Base-by-base conservation (phyloP, 2,329 filamentous ascomycete genomes). In the Aurifilum marmelostoma region DNA sequence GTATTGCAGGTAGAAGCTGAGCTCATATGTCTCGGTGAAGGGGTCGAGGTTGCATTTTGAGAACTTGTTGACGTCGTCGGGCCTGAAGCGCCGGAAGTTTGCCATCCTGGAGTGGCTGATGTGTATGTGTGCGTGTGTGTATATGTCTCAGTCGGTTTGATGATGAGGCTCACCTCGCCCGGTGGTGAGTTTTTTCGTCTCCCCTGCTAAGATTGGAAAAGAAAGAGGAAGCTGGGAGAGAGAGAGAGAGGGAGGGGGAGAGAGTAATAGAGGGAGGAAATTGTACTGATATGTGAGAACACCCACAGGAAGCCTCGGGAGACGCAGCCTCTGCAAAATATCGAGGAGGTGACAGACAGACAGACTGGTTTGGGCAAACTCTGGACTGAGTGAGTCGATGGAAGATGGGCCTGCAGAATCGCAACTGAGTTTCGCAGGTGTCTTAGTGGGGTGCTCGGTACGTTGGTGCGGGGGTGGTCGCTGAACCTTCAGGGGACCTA, bases 1-100 rank as follows among this genome's bases (percentile, higher is more conserved):
- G 81, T 99, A 99, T 76, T 97, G 92, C 70, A 97, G 88, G 83
- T 99, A 99, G 83, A 98, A 99, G 72, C 89, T 88, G 73, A 97
- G 87, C 79, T 97, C 94, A 83, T 98, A 99, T 68, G 97, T 98
- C 83, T 99, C 96, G n/a, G 96, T 98, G 71, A 97, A 86, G 54
- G 93, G 93, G 78, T 99, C 96, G 71, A 99, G 90, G 78, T 99
- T 99, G 81, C 94, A 97, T 73, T 94, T 90, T 74, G 97, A 97
- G 80, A 98, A 91, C 74, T 90, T 91, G 81, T 97, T 89, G 71
- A 98, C 86, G 79, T 99, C 96, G 74, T 88, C 86, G 2, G 93
- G 91, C 71, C 88, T 88, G 84, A 98, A 97, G 74, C 92, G 89
- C 65, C 94, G 91, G 77, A 98, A 92, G 67, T 91, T 92, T 67